phyloP scores from a whole-genome alignment of 2,329 filamentous ascomycete genomes.

The Ophiostoma ulmi region DNA sequence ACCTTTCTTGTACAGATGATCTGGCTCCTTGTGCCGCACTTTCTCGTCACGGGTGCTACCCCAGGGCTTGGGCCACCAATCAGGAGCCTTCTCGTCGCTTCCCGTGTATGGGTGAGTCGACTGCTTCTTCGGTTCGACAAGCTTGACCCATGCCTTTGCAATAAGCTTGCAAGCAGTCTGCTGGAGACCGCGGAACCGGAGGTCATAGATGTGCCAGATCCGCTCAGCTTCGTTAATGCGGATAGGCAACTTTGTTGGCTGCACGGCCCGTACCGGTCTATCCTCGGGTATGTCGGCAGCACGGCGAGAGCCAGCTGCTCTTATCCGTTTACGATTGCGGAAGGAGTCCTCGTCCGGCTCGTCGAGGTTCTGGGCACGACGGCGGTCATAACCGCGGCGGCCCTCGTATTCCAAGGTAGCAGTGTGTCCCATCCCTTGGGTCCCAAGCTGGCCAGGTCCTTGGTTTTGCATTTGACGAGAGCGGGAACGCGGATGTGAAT shows the following conservation, averaged over 20 bases:
- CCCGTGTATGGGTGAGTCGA: conserved; percentile 67
- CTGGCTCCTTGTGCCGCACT: conserved; percentile 66
- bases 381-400: conserved; percentile 31
- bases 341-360: conserved; percentile 33
- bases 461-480: conserved; percentile 18
- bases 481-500: conserved; percentile 16
- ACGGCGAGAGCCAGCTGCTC: conserved; percentile 35
- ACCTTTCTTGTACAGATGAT: conserved; percentile 67
- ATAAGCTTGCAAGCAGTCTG: conserved; percentile 68
- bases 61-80: conserved; percentile 62
- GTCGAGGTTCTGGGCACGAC: conserved; percentile 27
- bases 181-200: conserved; percentile 60
- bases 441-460: not conserved
- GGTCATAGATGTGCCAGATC: conserved; percentile 56
- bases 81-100: conserved; percentile 56
- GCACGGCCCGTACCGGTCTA: conserved; percentile 34
- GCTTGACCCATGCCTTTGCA: conserved; percentile 70
- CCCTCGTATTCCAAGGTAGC: conserved; percentile 27
- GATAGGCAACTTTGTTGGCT: conserved; percentile 41
- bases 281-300: conserved; percentile 38
- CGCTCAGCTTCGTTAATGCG: conserved; percentile 50
- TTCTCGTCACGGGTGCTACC: conserved; percentile 46
- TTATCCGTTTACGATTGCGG: conserved; percentile 38
- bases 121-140: conserved; percentile 72
- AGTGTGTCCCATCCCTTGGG: conserved; percentile 12